Conservation (phyloP, 148 eudicot species). For the Rhododendron griersonianum region DNA sequence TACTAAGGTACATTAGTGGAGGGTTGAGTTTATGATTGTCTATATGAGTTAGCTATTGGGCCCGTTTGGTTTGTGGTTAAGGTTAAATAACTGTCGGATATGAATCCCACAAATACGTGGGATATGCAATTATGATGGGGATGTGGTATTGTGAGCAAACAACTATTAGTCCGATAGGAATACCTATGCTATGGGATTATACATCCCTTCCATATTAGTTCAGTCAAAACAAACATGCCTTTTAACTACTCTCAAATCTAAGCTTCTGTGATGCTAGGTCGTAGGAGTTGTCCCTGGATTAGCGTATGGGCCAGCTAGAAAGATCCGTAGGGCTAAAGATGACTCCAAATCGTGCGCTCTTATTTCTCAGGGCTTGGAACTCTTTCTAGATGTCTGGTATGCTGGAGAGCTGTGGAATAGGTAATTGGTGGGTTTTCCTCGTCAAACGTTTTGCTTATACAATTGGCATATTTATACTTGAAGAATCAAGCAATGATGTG, state of each 20-base stretch:
- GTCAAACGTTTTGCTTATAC: background rate
- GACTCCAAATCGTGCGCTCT: slow-evolving; percentile 63
- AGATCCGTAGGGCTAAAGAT: slow-evolving; percentile 64
- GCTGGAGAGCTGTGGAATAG: slow-evolving; percentile 75
- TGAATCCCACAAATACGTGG: background rate
- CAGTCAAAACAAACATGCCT: background rate
- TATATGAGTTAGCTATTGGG: background rate
- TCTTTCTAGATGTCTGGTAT: slow-evolving; percentile 73
- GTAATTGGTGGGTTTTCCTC: slow-evolving; percentile 28
- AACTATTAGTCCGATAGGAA: background rate
- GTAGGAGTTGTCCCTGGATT: slow-evolving; percentile 78
- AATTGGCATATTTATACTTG: background rate
- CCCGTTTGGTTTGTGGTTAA: background rate
- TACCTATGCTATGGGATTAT: background rate
- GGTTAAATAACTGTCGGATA: background rate
- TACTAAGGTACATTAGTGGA: slow-evolving; percentile 45
- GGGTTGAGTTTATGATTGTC: background rate
- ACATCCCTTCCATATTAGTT: background rate
- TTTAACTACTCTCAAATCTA: background rate
- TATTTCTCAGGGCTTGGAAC: slow-evolving; percentile 46
- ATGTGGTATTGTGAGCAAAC: background rate
- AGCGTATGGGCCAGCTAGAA: slow-evolving; percentile 41
- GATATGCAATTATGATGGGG: background rate
- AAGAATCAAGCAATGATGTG: background rate
- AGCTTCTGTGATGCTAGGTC: slow-evolving; percentile 35